A percentile compares a stretch with the other conserved stretches of the same genome.
phyloP scores from a whole-genome alignment of 148 eudicot genomes.

The Spergularia bocconei region DNA sequence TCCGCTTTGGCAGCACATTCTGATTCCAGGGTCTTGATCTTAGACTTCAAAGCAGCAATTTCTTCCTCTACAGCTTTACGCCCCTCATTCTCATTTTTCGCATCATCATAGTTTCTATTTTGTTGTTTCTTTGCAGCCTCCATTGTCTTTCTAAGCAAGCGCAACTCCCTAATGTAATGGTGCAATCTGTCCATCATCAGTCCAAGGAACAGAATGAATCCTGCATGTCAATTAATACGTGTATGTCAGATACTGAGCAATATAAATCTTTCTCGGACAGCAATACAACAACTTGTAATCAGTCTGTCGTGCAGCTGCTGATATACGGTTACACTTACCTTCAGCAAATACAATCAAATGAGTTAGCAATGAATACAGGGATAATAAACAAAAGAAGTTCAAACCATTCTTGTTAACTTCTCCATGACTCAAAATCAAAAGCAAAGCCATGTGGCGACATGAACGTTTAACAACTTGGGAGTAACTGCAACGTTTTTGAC shows the following conservation, averaged over 20 bases:
- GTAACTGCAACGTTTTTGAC: no score
- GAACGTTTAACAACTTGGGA: no score
- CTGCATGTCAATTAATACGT: constrained; percentile 26
- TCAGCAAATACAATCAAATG: no score
- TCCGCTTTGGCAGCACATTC: constrained; percentile 38
- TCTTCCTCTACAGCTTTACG: constrained; percentile 34
- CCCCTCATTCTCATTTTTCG: constrained; percentile 30
- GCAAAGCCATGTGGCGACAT: no score
- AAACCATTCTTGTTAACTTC: no score
- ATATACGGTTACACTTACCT: not conserved
- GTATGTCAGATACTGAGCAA: constrained; percentile 7
- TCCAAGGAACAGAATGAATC: constrained; percentile 48
- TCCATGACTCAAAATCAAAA: no score
- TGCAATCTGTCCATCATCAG: constrained; percentile 49
- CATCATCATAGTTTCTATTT: constrained; percentile 36
- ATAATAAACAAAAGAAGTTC: no score
- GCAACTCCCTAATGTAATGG: constrained; percentile 42
- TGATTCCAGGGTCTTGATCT: constrained; percentile 39
- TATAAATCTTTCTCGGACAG: not conserved
- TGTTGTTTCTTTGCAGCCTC: constrained; percentile 49
- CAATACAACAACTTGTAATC: not conserved
- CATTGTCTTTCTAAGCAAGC: constrained; percentile 43
- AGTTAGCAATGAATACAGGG: no score
- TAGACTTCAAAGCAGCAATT: constrained; percentile 28
- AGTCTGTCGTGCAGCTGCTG: not conserved